Percentiles rank a stretch among this genome's conserved stretches.
These are phyloP conservation scores for Epichloe glyceriae DNA, from an alignment of 2,329 filamentous ascomycete species.

Conservation along the genomic window DNA sequence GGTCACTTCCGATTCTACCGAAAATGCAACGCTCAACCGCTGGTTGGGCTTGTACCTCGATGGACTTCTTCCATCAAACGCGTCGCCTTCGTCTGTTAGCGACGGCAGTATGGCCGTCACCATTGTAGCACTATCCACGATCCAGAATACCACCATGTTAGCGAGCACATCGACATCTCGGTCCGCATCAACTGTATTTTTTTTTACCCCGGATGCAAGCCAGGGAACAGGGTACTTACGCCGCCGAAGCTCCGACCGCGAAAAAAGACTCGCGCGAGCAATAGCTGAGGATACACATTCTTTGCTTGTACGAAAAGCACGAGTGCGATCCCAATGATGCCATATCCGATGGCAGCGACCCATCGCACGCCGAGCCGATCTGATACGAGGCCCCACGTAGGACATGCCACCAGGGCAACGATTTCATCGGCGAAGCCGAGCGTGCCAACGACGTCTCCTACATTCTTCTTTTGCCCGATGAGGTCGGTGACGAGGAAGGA, in stretches of 20 bases:
- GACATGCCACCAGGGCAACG: constrained; percentile 68
- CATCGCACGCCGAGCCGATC: constrained; percentile 64
- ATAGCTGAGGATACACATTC: constrained; percentile 78
- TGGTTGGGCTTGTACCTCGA: constrained; percentile 24
- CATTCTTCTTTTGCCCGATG: constrained; percentile 57
- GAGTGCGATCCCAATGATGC: constrained; percentile 65
- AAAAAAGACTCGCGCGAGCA: constrained; percentile 83
- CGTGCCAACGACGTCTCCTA: constrained; percentile 73
- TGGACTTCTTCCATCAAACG: constrained; percentile 13
- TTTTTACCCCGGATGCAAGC: neutral
- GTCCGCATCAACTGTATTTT: neutral
- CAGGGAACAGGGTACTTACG: constrained; percentile 33
- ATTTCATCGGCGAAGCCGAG: constrained; percentile 77
- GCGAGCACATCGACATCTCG: neutral
- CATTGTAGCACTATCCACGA: constrained; percentile 59
- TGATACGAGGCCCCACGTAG: constrained; percentile 64
- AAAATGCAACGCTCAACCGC: constrained; percentile 49
- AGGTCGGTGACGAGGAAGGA: constrained; percentile 78
- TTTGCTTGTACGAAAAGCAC: constrained; percentile 72
- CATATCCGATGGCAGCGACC: constrained; percentile 66
- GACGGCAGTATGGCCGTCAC: constrained; percentile 86
- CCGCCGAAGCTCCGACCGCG: constrained; percentile 80
- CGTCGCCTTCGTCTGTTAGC: constrained; percentile 39
- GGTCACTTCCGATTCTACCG: constrained; percentile 60
- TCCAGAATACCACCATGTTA: neutral